A percentile compares a stretch with the other conserved stretches of the same genome.
Conservation (phyloP, 176 grass and related monocot species). For the Thinopyrum elongatum region DNA sequence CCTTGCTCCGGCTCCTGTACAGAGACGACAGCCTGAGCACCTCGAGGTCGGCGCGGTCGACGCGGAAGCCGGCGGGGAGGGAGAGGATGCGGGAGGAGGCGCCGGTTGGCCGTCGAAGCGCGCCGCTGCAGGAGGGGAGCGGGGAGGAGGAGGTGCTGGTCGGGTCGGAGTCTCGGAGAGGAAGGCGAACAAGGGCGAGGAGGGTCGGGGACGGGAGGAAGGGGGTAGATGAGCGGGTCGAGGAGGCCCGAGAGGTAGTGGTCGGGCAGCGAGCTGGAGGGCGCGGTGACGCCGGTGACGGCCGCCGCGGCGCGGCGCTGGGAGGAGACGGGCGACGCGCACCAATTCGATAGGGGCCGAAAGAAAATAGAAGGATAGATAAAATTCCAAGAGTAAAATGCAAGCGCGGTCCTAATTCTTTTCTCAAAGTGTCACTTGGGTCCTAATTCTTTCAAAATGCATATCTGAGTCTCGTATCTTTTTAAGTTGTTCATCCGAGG, state of each 20-base stretch:
- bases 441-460: no score
- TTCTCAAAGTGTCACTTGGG: no score
- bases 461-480: no score
- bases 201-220: slow-evolving; percentile 37
- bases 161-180: slow-evolving; percentile 23
- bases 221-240: slow-evolving; percentile 60
- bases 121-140: slow-evolving; percentile 48
- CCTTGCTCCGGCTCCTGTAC: slow-evolving; percentile 57
- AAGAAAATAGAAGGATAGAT: no score
- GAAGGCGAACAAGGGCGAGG: slow-evolving; percentile 67
- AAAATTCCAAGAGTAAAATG: no score
- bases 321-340: no score
- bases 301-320: no score
- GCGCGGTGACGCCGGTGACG: no score
- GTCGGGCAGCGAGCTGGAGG: slow-evolving; percentile 14
- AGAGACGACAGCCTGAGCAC: slow-evolving; percentile 53
- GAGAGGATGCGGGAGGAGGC: slow-evolving; percentile 47
- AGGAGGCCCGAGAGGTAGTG: slow-evolving; percentile 64
- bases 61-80: slow-evolving; percentile 67
- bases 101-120: slow-evolving; percentile 49
- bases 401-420: no score
- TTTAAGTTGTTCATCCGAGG: no score
- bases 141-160: not conserved
- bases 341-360: no score
- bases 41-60: slow-evolving; percentile 49